Evolutionary conservation across 2,329 filamentous ascomycete genomes (phyloP).

Genomic region (Aspergillus sp.): DNA sequence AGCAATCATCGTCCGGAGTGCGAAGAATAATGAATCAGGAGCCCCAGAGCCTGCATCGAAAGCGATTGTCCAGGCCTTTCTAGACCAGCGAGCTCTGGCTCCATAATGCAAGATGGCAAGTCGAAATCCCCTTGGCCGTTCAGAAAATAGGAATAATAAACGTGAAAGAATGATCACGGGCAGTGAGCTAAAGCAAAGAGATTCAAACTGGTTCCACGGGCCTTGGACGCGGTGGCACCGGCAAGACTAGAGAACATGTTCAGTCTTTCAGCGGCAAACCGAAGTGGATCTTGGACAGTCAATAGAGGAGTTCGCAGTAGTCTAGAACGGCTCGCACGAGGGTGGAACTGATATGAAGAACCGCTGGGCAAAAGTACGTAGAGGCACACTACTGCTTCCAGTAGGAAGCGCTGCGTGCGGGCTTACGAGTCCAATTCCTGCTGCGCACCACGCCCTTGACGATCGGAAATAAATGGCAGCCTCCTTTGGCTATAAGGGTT

Average conservation of each 20-base stretch:
- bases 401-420: neutral
- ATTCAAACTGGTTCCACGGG: conserved; percentile 23
- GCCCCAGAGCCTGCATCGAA: neutral
- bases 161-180: neutral
- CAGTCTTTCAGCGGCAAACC: neutral
- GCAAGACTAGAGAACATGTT: neutral
- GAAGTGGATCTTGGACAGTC: neutral
- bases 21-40: neutral
- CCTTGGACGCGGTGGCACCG: conserved; percentile 23
- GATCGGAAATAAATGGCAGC: neutral
- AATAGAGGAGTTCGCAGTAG: neutral
- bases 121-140: neutral
- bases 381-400: too few species aligned
- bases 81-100: neutral
- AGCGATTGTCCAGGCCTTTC: neutral
- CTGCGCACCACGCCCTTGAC: neutral
- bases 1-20: neutral
- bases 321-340: too few species aligned
- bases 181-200: neutral
- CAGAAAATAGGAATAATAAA: neutral
- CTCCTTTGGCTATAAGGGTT: neutral
- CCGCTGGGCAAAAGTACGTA: too few species aligned
- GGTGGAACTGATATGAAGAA: too few species aligned
- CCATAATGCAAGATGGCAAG: neutral
- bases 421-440: neutral